Evolutionary conservation across 805 yeast genomes (phyloP).

Genomic region (Candida alai): DNA sequence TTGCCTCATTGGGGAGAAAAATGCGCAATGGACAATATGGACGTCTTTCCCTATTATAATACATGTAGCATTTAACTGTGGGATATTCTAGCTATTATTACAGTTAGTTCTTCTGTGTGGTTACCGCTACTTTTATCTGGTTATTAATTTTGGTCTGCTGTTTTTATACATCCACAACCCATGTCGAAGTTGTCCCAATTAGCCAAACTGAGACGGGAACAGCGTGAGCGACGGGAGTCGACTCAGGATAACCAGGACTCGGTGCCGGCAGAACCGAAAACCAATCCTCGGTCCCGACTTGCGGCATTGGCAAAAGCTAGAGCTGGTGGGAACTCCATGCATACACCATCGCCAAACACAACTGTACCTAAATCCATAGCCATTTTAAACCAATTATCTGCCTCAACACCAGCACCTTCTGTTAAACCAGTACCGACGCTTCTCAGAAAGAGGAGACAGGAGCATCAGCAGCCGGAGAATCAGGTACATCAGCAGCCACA

Average conservation of each 20-base stretch:
- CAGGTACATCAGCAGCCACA: no score
- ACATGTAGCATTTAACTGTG: no score
- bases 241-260: not conserved
- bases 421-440: not conserved
- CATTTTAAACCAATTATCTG: conserved; percentile 1
- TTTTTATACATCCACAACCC: conserved; percentile 2
- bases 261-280: conserved; percentile 12
- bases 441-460: conserved; percentile 3
- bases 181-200: conserved; percentile 24
- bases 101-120: no score
- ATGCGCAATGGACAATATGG: no score
- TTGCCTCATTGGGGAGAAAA: no score
- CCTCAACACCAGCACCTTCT: not conserved
- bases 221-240: conserved; percentile 4
- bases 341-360: not conserved
- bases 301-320: conserved; percentile 19
- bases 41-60: no score
- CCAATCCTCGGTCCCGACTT: conserved; percentile 49
- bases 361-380: conserved; percentile 3
- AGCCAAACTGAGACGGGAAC: conserved; percentile 19
- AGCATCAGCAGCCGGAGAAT: not conserved
- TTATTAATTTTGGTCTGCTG: conserved; percentile 8
- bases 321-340: no score
- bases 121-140: no score
- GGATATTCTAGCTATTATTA: no score